Percentiles rank a stretch among this genome's conserved stretches.
Evolutionary conservation across 441 rosid genomes (phyloP).

Genomic region (Erodium texanum): DNA sequence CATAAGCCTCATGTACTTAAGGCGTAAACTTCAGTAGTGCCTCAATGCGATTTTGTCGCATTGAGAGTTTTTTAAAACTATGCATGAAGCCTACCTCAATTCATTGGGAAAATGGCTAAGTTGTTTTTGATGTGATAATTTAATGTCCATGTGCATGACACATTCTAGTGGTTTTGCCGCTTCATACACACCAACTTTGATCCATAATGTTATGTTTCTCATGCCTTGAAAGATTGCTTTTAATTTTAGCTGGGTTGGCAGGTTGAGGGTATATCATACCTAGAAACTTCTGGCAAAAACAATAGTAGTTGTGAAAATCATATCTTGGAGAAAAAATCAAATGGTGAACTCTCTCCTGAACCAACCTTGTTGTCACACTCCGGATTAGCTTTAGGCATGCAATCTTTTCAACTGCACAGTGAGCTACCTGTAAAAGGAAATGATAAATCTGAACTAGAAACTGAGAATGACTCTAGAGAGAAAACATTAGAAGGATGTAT

Average conservation of each 20-base stretch:
- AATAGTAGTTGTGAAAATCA: slow-evolving; percentile 20
- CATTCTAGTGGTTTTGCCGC: neutral
- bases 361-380: slow-evolving; percentile 15
- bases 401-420: slow-evolving; percentile 23
- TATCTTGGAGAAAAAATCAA: too few relatives aligned
- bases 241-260: slow-evolving; percentile 28
- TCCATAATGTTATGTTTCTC: slow-evolving; percentile 8
- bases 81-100: too few relatives aligned
- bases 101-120: too few relatives aligned
- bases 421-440: slow-evolving; percentile 26
- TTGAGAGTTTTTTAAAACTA: too few relatives aligned
- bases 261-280: slow-evolving; percentile 60
- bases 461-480: slow-evolving; percentile 19
- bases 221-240: slow-evolving; percentile 16
- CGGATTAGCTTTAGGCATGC: slow-evolving; percentile 18
- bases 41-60: too few relatives aligned
- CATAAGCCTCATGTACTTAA: too few relatives aligned
- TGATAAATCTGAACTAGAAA: slow-evolving; percentile 29
- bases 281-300: slow-evolving; percentile 30
- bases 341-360: slow-evolving; percentile 20
- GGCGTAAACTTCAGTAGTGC: too few relatives aligned
- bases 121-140: neutral
- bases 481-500: slow-evolving; percentile 21
- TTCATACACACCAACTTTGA: neutral
- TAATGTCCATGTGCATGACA: neutral